These are phyloP conservation scores for Ophiostoma ulmi DNA, from an alignment of 2,329 filamentous ascomycete species.

Conservation along the genomic window DNA sequence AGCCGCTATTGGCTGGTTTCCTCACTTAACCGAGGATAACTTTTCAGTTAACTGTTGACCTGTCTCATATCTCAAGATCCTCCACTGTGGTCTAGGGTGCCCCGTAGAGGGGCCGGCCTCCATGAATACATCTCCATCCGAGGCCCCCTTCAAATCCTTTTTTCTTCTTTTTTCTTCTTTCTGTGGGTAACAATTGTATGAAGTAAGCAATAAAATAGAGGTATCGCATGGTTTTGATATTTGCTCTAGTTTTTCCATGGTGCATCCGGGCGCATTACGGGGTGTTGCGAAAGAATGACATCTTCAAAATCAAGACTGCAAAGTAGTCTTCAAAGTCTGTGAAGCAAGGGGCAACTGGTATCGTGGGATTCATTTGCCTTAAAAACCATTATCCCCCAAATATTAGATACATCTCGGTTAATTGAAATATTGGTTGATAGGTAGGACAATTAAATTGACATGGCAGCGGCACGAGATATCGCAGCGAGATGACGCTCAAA, in stretches of 20 bases:
- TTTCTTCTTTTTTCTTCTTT: neutral
- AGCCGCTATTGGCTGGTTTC: neutral
- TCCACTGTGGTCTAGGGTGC: conserved; percentile 8
- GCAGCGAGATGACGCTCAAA: neutral
- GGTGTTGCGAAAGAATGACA: neutral
- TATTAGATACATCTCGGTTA: neutral
- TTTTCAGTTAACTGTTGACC: neutral
- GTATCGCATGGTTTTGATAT: neutral
- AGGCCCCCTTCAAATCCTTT: neutral
- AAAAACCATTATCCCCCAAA: neutral
- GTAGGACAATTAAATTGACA: neutral
- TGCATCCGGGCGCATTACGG: conserved; percentile 9
- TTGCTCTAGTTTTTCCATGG: neutral
- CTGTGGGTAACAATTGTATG: neutral
- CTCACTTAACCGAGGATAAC: conserved; percentile 13
- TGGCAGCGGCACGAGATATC: neutral
- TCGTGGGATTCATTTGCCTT: neutral
- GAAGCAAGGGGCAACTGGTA: neutral
- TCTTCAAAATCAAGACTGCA: neutral
- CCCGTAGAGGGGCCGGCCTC: conserved; percentile 11
- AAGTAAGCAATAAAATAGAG: neutral
- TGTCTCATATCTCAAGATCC: conserved; percentile 10
- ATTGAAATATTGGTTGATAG: neutral
- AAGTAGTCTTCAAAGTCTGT: neutral
- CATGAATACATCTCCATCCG: conserved; percentile 6